Evolutionary conservation across 306 rosid genomes (phyloP).

Genomic region (Betula pendula): DNA sequence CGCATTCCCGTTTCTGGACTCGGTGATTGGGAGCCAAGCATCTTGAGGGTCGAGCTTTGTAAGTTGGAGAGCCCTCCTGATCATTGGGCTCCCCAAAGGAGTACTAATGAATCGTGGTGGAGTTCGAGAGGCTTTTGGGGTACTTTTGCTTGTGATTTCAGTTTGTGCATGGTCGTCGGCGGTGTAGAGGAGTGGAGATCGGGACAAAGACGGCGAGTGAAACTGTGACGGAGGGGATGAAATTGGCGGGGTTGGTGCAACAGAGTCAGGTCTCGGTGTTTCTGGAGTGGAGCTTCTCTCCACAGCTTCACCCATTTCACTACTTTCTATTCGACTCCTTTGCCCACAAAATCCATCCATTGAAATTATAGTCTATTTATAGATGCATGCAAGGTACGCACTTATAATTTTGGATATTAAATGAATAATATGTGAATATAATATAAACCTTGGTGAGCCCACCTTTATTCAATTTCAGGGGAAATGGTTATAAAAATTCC

Average conservation of each 20-base stretch:
- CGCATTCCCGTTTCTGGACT: slow-evolving; percentile 55
- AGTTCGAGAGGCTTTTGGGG: not conserved
- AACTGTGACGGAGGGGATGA: slow-evolving; percentile 25
- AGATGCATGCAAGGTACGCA: not conserved
- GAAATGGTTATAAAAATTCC: not conserved
- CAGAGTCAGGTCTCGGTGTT: not conserved
- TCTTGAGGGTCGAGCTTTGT: slow-evolving; percentile 39
- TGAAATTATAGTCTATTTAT: not conserved
- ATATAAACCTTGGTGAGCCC: too few relatives aligned
- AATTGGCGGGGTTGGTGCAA: not conserved
- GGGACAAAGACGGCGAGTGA: slow-evolving; percentile 26
- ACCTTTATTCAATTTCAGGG: too few relatives aligned
- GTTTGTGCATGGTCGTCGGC: slow-evolving; percentile 7
- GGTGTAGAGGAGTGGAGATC: slow-evolving; percentile 20
- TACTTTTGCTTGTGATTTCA: not conserved
- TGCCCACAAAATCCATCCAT: not conserved
- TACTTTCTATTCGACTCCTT: not conserved
- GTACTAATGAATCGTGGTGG: slow-evolving; percentile 23
- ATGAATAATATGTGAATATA: not conserved
- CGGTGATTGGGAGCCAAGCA: slow-evolving; percentile 66
- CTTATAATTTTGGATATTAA: not conserved
- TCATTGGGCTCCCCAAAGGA: slow-evolving; percentile 27
- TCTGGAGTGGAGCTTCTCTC: not conserved
- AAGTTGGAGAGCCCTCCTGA: slow-evolving; percentile 15
- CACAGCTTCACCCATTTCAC: not conserved